Conservation (phyloP, 345 rosid species). For the Mangifera indica region DNA sequence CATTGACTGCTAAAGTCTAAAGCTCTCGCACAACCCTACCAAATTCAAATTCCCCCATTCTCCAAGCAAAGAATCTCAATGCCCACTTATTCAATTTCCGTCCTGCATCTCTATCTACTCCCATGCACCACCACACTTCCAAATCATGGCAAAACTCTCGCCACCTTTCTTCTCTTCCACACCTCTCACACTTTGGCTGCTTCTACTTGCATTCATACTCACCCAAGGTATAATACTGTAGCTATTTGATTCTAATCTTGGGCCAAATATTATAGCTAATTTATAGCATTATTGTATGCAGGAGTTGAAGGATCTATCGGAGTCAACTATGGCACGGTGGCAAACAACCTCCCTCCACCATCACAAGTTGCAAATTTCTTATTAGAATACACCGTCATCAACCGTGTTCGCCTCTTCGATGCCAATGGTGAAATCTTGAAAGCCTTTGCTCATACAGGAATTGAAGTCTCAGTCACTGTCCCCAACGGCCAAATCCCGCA, state of each 20-base stretch:
- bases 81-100: constrained; percentile 20
- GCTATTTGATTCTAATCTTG: too few species aligned
- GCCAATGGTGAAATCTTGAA: constrained; percentile 48
- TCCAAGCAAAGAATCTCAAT: constrained; percentile 63
- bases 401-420: constrained; percentile 70
- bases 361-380: constrained; percentile 66
- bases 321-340: constrained; percentile 78
- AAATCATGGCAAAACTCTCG: constrained; percentile 7
- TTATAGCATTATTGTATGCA: background rate
- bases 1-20: constrained; percentile 16
- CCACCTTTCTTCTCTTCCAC: constrained; percentile 7
- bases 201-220: constrained; percentile 15
- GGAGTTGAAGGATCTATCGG: constrained; percentile 57
- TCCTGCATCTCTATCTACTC: constrained; percentile 18
- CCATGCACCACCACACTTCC: background rate
- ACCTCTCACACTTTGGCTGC: constrained; percentile 1
- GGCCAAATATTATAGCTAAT: background rate
- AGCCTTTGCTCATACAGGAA: constrained; percentile 67
- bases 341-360: constrained; percentile 77
- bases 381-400: constrained; percentile 57
- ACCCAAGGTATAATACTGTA: constrained; percentile 25
- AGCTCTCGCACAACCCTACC: background rate
- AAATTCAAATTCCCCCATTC: constrained; percentile 19
- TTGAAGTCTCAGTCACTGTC: constrained; percentile 58
- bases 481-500: constrained; percentile 70